phyloP scores from a whole-genome alignment of 306 rosid genomes.

The Ochetophila trinervis region DNA sequence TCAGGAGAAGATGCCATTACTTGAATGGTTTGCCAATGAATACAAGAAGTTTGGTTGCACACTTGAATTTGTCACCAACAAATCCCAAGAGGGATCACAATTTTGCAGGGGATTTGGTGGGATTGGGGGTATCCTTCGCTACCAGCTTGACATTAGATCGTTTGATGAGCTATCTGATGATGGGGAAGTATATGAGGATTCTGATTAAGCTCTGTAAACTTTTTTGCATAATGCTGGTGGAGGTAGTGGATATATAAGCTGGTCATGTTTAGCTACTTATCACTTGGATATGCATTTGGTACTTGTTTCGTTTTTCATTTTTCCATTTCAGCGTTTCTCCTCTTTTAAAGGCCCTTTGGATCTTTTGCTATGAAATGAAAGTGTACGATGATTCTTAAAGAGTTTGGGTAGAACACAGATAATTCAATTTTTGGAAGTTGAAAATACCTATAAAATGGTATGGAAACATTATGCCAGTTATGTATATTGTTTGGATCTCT shows the following conservation, averaged over 20 bases:
- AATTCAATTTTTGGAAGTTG: neutral
- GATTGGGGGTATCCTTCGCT: slow-evolving; percentile 86
- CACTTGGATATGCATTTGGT: neutral
- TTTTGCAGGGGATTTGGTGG: slow-evolving; percentile 94
- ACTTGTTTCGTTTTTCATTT: neutral
- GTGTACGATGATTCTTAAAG: neutral
- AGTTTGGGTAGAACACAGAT: neutral
- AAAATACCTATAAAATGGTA: neutral
- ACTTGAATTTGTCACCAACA: slow-evolving; percentile 82
- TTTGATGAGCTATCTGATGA: slow-evolving; percentile 71
- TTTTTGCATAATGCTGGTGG: slow-evolving; percentile 8
- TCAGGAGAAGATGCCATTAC: slow-evolving; percentile 72
- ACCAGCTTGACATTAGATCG: slow-evolving; percentile 86
- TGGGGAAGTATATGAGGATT: slow-evolving; percentile 50
- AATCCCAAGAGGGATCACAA: slow-evolving; percentile 91
- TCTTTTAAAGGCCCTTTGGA: neutral
- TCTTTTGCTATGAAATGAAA: slow-evolving; percentile 13
- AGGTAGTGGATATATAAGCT: neutral
- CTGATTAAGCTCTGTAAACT: slow-evolving; percentile 33
- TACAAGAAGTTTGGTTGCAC: slow-evolving; percentile 72
- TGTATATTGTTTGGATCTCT: neutral
- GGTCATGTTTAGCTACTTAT: neutral
- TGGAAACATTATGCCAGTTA: neutral
- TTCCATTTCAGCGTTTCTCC: neutral
- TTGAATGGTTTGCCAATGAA: slow-evolving; percentile 93